Evolutionary conservation across 192 early-diverging fungal genomes (phyloP).

Genomic region (Paraglomus brasilianum): DNA sequence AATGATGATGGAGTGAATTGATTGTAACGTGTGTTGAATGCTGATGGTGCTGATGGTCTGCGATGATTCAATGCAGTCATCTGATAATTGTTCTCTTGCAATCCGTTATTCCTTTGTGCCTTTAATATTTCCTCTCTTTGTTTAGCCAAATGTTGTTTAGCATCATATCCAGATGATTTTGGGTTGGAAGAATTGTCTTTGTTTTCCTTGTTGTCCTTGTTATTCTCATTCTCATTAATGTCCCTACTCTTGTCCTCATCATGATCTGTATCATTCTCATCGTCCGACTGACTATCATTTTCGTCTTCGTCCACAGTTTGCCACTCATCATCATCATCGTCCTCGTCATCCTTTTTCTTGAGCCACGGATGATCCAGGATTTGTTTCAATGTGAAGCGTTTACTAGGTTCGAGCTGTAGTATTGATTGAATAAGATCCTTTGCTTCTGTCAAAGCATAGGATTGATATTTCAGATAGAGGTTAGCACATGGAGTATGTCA

Average conservation of each 20-base stretch:
- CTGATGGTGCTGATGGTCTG: slow-evolving; percentile 10
- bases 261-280: slow-evolving; percentile 36
- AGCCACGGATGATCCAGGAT: slow-evolving; percentile 72
- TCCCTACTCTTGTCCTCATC: slow-evolving; percentile 1
- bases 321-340: slow-evolving; percentile 36
- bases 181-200: background rate
- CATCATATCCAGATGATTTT: background rate
- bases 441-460: slow-evolving; percentile 40
- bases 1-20: background rate
- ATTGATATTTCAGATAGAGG: background rate
- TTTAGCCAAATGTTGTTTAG: slow-evolving; percentile 19
- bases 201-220: background rate
- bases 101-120: background rate
- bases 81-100: slow-evolving; percentile 7
- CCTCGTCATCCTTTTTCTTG: slow-evolving; percentile 34
- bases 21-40: slow-evolving; percentile 10
- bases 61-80: slow-evolving; percentile 1
- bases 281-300: background rate
- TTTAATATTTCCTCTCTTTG: slow-evolving; percentile 30
- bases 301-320: slow-evolving; percentile 13
- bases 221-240: background rate
- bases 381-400: slow-evolving; percentile 62
- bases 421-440: slow-evolving; percentile 65
- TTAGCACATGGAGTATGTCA: background rate
- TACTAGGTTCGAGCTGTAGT: slow-evolving; percentile 62